Conservation (phyloP, 805 yeast genomes). For the Candida dendrica region DNA sequence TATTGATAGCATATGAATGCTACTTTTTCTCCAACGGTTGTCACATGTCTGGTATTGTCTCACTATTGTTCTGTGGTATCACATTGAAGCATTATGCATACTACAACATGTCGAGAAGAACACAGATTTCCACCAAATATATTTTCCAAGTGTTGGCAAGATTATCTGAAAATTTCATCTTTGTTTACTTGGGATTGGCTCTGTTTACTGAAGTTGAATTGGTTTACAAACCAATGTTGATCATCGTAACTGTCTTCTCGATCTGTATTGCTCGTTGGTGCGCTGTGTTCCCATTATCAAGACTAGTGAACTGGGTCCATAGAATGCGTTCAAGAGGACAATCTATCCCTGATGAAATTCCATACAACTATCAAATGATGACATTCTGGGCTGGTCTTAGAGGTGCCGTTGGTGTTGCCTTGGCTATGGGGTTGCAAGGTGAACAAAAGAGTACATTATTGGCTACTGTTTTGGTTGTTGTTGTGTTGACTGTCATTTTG, state of each 20-base stretch:
- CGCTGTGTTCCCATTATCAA: conserved; percentile 91
- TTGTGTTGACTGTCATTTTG: conserved; percentile 88
- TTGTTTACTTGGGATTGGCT: conserved; percentile 89
- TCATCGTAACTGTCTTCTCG: conserved; percentile 81
- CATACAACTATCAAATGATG: conserved; percentile 96
- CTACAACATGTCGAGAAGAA: conserved; percentile 93
- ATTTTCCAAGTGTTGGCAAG: conserved; percentile 92
- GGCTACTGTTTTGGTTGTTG: conserved; percentile 95
- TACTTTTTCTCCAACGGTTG: conserved; percentile 98
- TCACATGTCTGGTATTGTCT: conserved; percentile 98
- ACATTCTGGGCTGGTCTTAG: conserved; percentile 98
- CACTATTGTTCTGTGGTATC: conserved; percentile 90
- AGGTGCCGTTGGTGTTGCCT: conserved; percentile 99
- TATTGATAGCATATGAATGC: conserved; percentile 89
- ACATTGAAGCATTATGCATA: conserved; percentile 96
- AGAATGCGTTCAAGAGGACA: conserved; percentile 48
- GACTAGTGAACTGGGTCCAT: conserved; percentile 72
- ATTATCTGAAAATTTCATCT: conserved; percentile 91
- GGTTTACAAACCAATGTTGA: conserved; percentile 88
- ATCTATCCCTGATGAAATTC: conserved; percentile 74
- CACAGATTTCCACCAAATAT: conserved; percentile 94
- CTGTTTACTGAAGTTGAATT: conserved; percentile 93
- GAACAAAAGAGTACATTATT: conserved; percentile 80
- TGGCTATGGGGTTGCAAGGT: conserved; percentile 96
- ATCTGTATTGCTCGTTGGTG: conserved; percentile 96